These are phyloP conservation scores for Termitomyces sp. DNA, from an alignment of 768 basidiomycete species.

Conservation along the genomic window DNA sequence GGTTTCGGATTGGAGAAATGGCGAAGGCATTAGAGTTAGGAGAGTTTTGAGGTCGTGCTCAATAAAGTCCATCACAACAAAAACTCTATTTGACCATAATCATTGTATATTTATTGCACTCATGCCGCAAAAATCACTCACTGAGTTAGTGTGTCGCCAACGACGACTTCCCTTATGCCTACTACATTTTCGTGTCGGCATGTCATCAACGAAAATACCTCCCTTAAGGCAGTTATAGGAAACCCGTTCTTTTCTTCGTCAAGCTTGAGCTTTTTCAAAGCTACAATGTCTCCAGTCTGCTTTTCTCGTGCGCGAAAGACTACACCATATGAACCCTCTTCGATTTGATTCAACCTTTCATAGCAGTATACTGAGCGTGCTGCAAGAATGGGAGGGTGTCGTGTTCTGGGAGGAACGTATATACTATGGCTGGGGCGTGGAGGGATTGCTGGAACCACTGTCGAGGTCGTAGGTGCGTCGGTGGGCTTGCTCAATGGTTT, in stretches of 20 bases:
- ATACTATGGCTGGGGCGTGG: conserved; percentile 41
- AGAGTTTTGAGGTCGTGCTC: conserved; percentile 99
- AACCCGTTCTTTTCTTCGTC: conserved; percentile 99
- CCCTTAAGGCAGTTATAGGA: conserved; percentile 93
- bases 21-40: conserved; percentile 89
- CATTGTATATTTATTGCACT: conserved; percentile 20
- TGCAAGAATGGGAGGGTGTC: conserved; percentile 74
- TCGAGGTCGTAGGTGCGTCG: conserved; percentile 12
- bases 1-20: conserved; percentile 96
- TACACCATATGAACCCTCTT: conserved; percentile 97
- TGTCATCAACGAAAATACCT: conserved; percentile 94
- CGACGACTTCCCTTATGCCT: conserved; percentile 93
- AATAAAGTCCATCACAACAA: conserved; percentile 99
- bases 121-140: conserved; percentile 51
- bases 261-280: conserved; percentile 95
- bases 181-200: conserved; percentile 96
- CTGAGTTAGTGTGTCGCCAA: conserved; percentile 98
- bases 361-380: conserved; percentile 94
- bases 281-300: conserved; percentile 92
- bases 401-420: conserved; percentile 70
- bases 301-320: conserved; percentile 97
- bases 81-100: conserved; percentile 50
- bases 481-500: conserved; percentile 24
- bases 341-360: conserved; percentile 94
- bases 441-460: conserved; percentile 15